Evolutionary conservation across 257 asterid genomes (phyloP).

Genomic region (Capsicum rhomboideum): DNA sequence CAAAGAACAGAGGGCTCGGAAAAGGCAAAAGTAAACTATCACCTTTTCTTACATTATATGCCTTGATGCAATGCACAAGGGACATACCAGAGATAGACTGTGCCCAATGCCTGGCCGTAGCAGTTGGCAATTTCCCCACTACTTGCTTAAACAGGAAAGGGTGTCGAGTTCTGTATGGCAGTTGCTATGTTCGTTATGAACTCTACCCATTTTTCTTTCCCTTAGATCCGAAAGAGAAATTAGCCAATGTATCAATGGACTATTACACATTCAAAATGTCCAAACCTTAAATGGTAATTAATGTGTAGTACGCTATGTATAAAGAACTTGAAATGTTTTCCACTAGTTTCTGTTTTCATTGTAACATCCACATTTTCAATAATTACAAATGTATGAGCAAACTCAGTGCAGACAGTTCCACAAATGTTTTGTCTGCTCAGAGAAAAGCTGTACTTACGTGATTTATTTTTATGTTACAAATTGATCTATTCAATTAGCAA

Average conservation of each 20-base stretch:
- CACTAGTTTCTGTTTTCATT: background rate
- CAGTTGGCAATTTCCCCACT: constrained; percentile 28
- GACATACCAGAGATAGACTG: constrained; percentile 42
- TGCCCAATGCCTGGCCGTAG: constrained; percentile 58
- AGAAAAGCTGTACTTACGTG: background rate
- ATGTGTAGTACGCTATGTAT: background rate
- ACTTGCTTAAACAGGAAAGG: constrained; percentile 47
- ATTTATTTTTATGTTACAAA: background rate
- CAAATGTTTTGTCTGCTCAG: background rate
- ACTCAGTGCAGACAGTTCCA: background rate
- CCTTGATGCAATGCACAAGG: constrained; percentile 70
- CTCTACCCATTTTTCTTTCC: constrained; percentile 71
- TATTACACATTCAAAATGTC: background rate
- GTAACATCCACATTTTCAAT: background rate
- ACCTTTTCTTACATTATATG: constrained; percentile 33
- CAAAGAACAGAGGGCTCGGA: constrained; percentile 47
- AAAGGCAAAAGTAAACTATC: constrained; percentile 37
- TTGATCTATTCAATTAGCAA: background rate
- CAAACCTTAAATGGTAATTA: background rate
- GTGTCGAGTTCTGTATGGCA: constrained; percentile 47
- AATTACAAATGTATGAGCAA: background rate
- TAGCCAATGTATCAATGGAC: background rate
- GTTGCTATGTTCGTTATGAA: constrained; percentile 73
- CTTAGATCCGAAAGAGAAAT: constrained; percentile 20
- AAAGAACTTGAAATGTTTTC: background rate